These are phyloP conservation scores for Capsella rubella DNA, from an alignment of 441 rosid species.

Conservation along the genomic window DNA sequence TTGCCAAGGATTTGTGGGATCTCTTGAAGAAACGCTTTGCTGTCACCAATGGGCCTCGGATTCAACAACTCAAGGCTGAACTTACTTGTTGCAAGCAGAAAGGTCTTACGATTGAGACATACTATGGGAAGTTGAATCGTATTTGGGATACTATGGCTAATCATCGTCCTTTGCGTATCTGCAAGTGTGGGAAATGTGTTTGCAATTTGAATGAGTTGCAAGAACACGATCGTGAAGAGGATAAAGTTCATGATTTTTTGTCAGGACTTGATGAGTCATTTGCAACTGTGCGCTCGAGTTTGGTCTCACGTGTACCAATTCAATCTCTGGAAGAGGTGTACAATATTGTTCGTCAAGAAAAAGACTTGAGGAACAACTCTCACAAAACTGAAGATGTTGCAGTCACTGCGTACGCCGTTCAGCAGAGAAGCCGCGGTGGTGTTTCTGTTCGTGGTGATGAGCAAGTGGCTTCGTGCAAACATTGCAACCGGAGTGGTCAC, in stretches of 20 bases:
- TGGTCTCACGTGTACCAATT: neutral
- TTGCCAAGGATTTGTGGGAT: neutral
- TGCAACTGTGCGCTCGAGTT: neutral
- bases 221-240: neutral
- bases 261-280: neutral
- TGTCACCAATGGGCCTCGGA: neutral
- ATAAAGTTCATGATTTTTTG: neutral
- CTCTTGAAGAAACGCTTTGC: neutral
- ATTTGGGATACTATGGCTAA: neutral
- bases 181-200: neutral
- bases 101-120: neutral
- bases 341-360: neutral
- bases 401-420: no score
- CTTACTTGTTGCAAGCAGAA: neutral
- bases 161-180: neutral
- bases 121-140: neutral
- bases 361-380: neutral
- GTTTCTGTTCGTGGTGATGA: no score
- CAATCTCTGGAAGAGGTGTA: neutral
- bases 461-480: no score
- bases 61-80: neutral
- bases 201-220: neutral
- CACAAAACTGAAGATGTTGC: no score
- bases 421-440: no score
- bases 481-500: neutral